Evolutionary conservation across 2,329 filamentous ascomycete species (phyloP).

Genomic region (Pseudogymnoascus sp.): DNA sequence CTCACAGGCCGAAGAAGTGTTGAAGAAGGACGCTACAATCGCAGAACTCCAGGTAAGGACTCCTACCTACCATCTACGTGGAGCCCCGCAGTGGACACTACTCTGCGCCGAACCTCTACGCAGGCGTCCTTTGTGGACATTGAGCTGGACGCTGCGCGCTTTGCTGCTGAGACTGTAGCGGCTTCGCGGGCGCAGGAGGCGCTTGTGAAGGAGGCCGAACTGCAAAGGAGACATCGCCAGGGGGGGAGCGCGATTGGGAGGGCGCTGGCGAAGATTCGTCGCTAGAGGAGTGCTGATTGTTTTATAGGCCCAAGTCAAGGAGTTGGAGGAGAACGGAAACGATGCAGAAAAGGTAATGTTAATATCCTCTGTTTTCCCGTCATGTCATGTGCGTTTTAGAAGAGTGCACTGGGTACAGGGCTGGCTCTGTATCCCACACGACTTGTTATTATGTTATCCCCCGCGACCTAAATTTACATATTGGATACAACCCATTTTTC

Average conservation of each 20-base stretch:
- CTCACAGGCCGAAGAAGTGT: neutral
- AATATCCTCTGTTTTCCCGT: neutral
- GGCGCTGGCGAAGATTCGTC: neutral
- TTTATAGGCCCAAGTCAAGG: neutral
- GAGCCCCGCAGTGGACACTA: neutral
- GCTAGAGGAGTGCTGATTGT: neutral
- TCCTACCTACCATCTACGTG: neutral
- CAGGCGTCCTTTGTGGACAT: neutral
- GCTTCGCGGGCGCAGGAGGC: neutral
- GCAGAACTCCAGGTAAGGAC: slow-evolving; percentile 2
- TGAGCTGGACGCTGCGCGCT: neutral
- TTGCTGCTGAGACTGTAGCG: neutral
- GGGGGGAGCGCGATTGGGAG: neutral
- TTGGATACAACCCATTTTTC: neutral
- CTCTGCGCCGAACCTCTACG: neutral
- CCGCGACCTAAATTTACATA: neutral
- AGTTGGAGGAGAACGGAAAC: slow-evolving; percentile 9
- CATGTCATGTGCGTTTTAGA: neutral
- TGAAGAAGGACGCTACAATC: slow-evolving; percentile 1
- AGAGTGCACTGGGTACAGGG: neutral
- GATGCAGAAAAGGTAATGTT: slow-evolving; percentile 8
- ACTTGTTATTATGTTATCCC: neutral
- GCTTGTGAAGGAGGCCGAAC: neutral
- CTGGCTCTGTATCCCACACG: neutral
- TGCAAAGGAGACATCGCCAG: neutral